Conservation (phyloP, 2,329 filamentous ascomycete genomes). For the Alternaria postmessia region DNA sequence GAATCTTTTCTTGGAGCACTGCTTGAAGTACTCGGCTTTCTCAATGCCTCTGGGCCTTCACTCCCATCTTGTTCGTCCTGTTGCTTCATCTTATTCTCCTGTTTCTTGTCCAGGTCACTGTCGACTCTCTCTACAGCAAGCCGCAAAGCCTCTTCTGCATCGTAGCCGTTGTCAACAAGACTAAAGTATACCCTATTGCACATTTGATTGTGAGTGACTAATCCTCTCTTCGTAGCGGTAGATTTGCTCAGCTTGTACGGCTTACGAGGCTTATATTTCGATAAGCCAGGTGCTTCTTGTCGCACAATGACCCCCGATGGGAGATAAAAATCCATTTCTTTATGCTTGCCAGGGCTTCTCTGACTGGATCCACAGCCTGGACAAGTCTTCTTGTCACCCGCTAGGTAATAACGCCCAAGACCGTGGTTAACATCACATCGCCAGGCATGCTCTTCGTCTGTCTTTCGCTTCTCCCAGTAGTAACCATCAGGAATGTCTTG, state of each 20-base stretch:
- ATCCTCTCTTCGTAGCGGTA: not conserved
- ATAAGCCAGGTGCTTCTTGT: conserved; percentile 26
- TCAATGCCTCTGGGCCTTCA: not conserved
- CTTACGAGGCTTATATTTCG: conserved; percentile 27
- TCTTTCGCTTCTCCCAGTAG: conserved; percentile 22
- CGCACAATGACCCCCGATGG: conserved; percentile 23
- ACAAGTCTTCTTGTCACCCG: conserved; percentile 34
- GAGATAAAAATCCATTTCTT: conserved; percentile 40
- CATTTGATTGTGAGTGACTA: conserved; percentile 33
- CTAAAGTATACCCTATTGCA: conserved; percentile 26
- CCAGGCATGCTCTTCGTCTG: conserved; percentile 31
- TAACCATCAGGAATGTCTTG: conserved; percentile 30
- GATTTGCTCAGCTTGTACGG: conserved; percentile 24
- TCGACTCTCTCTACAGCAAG: conserved; percentile 28
- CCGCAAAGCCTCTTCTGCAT: conserved; percentile 21
- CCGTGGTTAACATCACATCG: conserved; percentile 40
- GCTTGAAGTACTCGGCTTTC: not conserved
- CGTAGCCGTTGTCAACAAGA: conserved; percentile 18
- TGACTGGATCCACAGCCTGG: conserved; percentile 33
- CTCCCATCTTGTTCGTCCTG: not conserved
- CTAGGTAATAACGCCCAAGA: conserved; percentile 42
- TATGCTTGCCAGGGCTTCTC: conserved; percentile 16
- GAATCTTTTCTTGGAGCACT: not conserved
- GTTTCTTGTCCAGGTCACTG: conserved; percentile 23
- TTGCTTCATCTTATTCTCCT: conserved; percentile 6